Conservation (phyloP, 2,329 filamentous ascomycete species). For the Exserohilum rostratum region DNA sequence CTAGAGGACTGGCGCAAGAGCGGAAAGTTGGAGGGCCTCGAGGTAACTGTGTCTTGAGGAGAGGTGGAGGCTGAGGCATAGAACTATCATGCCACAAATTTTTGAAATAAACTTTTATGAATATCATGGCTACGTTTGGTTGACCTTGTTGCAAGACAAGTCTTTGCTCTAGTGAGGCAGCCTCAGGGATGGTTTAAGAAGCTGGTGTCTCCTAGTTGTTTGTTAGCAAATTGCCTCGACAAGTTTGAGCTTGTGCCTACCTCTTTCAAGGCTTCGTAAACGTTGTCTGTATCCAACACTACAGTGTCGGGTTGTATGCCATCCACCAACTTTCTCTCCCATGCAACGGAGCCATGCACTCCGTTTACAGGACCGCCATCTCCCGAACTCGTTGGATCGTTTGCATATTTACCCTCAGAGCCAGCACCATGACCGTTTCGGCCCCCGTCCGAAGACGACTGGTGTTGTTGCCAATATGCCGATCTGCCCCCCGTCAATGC, state of each 20-base stretch:
- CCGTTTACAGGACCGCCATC: constrained; percentile 9
- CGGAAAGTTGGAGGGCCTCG: constrained; percentile 14
- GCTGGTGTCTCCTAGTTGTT: constrained; percentile 4
- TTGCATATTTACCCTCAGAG: constrained; percentile 2
- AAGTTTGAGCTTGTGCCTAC: not conserved
- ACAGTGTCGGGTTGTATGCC: constrained; percentile 11
- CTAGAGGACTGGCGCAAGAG: constrained; percentile 13
- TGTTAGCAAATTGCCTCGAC: not conserved
- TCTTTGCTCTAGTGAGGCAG: too few species aligned
- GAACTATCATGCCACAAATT: too few species aligned
- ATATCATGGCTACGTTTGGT: too few species aligned
- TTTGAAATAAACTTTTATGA: too few species aligned
- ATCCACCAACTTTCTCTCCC: constrained; percentile 23
- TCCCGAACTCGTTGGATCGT: not conserved
- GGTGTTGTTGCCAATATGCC: constrained; percentile 16
- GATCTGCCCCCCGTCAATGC: constrained; percentile 27
- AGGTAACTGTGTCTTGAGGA: constrained; percentile 1
- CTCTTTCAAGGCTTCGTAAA: constrained; percentile 15
- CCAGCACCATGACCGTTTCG: not conserved
- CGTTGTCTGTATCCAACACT: constrained; percentile 7
- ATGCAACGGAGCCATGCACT: constrained; percentile 7
- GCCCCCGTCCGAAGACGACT: constrained; percentile 1
- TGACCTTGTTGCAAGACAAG: not conserved
- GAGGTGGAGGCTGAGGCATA: not conserved
- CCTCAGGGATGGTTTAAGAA: constrained; percentile 3